Percentiles rank a stretch among this genome's conserved stretches.
Evolutionary conservation across 2,329 filamentous ascomycete species (phyloP).

Genomic region (Dactylonectria macrodidyma): DNA sequence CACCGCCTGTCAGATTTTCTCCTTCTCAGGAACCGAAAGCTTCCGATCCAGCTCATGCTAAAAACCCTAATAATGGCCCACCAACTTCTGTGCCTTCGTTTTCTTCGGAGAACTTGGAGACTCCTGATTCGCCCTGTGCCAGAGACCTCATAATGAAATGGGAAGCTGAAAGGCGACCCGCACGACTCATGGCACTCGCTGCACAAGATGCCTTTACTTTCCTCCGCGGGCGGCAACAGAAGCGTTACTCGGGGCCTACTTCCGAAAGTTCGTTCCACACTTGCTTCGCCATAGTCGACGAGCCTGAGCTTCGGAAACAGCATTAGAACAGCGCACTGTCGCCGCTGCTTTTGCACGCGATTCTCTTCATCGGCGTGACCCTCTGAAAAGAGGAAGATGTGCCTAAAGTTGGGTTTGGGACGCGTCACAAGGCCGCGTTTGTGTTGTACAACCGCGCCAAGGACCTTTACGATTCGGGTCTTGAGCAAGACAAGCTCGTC

Average conservation of each 20-base stretch:
- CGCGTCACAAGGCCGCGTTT: constrained; percentile 61
- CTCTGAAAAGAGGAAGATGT: constrained; percentile 61
- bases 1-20: no score
- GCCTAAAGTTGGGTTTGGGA: constrained; percentile 55
- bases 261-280: constrained; percentile 65
- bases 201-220: constrained; percentile 54
- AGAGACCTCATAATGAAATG: constrained; percentile 56
- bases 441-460: constrained; percentile 63
- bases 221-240: constrained; percentile 55
- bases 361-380: constrained; percentile 65
- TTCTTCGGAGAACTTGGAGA: not conserved
- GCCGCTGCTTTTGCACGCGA: constrained; percentile 61
- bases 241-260: constrained; percentile 61
- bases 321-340: constrained; percentile 58
- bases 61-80: no score
- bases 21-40: no score
- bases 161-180: constrained; percentile 55
- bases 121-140: constrained; percentile 50
- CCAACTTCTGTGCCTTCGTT: no score
- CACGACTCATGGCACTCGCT: constrained; percentile 20
- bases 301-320: constrained; percentile 54
- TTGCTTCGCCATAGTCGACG: constrained; percentile 65
- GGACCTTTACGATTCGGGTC: constrained; percentile 64
- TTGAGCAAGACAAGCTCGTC: constrained; percentile 60
- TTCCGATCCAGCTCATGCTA: no score